These are phyloP conservation scores for Teratosphaeria epicoccoides DNA, from an alignment of 2,329 filamentous ascomycete genomes.

Conservation along the genomic window DNA sequence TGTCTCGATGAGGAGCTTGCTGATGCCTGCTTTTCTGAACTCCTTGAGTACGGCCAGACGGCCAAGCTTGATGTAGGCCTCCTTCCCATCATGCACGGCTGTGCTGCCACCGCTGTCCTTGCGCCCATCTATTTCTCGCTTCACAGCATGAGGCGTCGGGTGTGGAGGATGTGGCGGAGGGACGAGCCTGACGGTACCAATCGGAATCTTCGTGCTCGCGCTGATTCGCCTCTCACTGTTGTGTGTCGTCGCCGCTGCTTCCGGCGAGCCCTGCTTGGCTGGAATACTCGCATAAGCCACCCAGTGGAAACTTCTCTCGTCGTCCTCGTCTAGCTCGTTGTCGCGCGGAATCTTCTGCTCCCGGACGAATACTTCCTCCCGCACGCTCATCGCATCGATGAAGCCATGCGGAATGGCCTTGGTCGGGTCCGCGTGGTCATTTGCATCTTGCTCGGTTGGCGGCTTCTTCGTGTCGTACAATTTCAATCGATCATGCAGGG, in stretches of 20 bases:
- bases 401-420: conserved; percentile 35
- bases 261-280: conserved; percentile 19
- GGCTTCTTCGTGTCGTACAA: conserved; percentile 21
- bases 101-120: conserved; percentile 25
- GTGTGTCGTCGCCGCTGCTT: conserved; percentile 16
- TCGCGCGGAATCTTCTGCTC: conserved; percentile 49
- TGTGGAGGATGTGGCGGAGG: conserved; percentile 57
- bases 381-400: conserved; percentile 47
- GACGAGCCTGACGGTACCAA: conserved; percentile 69
- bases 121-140: conserved; percentile 16
- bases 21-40: conserved; percentile 44
- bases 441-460: conserved; percentile 20
- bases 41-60: conserved; percentile 57
- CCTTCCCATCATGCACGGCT: conserved; percentile 48
- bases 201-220: conserved; percentile 41
- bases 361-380: conserved; percentile 46
- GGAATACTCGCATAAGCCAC: conserved; percentile 62
- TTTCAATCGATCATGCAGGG: conserved; percentile 19
- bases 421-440: conserved; percentile 21
- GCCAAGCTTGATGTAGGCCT: conserved; percentile 75
- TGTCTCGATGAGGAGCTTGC: conserved; percentile 53
- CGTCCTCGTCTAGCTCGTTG: conserved; percentile 72
- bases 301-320: conserved; percentile 73
- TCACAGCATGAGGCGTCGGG: conserved; percentile 4
- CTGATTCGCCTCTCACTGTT: conserved; percentile 27